Evolutionary conservation across 345 rosid species (phyloP).

Genomic region (Syzygium jambos): DNA sequence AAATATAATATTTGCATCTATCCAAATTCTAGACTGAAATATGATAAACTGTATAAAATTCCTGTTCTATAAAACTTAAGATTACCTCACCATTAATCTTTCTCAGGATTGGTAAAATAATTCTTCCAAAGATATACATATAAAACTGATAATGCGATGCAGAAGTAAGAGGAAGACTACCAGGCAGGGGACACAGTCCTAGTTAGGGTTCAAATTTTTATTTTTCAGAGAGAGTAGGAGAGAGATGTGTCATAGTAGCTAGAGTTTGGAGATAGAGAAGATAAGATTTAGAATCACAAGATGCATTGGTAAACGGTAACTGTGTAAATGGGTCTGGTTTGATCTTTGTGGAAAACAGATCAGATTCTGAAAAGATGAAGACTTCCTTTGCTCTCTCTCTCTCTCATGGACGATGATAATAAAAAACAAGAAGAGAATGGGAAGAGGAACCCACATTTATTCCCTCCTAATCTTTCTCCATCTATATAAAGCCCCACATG

Average conservation of each 20-base stretch:
- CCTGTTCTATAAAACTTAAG: neutral
- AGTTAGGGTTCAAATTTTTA: neutral
- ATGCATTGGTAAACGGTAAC: neutral
- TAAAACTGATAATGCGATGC: neutral
- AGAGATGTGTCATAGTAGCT: neutral
- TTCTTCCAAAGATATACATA: neutral
- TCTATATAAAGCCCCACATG: neutral
- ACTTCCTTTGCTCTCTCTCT: neutral
- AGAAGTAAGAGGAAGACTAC: neutral
- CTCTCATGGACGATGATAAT: neutral
- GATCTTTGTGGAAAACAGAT: neutral
- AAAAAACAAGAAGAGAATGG: neutral
- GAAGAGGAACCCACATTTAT: neutral
- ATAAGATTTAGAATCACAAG: neutral
- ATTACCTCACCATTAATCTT: neutral
- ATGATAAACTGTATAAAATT: neutral
- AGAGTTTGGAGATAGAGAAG: neutral
- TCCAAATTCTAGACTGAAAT: neutral
- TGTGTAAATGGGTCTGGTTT: neutral
- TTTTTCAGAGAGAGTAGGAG: neutral
- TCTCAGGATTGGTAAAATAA: neutral
- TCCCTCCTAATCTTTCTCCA: neutral
- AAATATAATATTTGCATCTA: neutral
- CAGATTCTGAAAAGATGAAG: neutral
- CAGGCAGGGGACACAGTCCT: neutral